Conservation (phyloP, 352 stramenopile species). For the Phytophthora kernoviae region DNA sequence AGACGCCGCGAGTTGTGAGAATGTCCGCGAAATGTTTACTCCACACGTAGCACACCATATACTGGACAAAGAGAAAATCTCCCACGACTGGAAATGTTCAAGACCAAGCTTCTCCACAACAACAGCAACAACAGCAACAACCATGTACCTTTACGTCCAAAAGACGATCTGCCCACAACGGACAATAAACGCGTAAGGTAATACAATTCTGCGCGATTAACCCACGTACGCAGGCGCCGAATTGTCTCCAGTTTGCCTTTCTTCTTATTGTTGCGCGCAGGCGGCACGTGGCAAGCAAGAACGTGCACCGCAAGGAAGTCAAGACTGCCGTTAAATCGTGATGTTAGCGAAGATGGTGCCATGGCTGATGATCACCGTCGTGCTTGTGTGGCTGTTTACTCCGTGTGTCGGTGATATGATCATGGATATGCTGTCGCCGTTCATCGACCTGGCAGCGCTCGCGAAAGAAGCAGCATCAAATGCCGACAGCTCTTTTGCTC, state of each 20-base stretch:
- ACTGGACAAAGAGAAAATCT: slow-evolving; percentile 6
- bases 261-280: slow-evolving; percentile 31
- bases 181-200: slow-evolving; percentile 17
- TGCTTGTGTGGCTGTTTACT: slow-evolving; percentile 7
- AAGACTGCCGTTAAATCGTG: neutral
- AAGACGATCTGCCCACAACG: slow-evolving; percentile 18
- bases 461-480: slow-evolving; percentile 24
- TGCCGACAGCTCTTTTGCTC: slow-evolving; percentile 8
- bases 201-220: slow-evolving; percentile 13
- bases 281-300: neutral
- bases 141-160: slow-evolving; percentile 30
- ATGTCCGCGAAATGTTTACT: neutral
- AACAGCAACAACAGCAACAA: slow-evolving; percentile 7
- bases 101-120: slow-evolving; percentile 11
- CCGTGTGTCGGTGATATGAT: slow-evolving; percentile 25
- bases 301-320: neutral
- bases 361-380: slow-evolving; percentile 7
- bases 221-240: slow-evolving; percentile 5
- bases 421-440: slow-evolving; percentile 43
- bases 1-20: slow-evolving; percentile 9
- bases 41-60: neutral
- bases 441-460: slow-evolving; percentile 42
- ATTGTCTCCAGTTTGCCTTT: slow-evolving; percentile 24
- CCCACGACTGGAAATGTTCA: slow-evolving; percentile 5
- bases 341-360: neutral